These are phyloP conservation scores for Solanum etuberosum DNA, from an alignment of 257 asterid species.

Conservation along the genomic window DNA sequence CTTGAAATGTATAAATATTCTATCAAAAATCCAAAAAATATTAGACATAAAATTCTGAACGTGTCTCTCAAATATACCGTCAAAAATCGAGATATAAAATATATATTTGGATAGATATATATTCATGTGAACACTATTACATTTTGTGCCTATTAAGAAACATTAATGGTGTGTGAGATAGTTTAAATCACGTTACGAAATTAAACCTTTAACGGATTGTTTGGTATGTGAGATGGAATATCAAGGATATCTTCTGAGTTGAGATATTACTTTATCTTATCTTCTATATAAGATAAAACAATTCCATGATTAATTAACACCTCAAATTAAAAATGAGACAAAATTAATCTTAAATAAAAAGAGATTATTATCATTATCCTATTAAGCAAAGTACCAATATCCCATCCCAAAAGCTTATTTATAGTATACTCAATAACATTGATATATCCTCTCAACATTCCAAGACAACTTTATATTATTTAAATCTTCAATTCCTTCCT, in stretches of 20 bases:
- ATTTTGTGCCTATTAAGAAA: background rate
- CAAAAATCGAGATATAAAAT: background rate
- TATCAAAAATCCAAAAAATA: background rate
- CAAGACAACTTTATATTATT: background rate
- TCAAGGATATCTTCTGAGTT: background rate
- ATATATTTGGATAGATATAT: background rate
- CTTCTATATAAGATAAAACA: background rate
- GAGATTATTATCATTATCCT: background rate
- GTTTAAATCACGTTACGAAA: background rate
- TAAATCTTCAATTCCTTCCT: background rate
- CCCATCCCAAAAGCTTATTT: background rate
- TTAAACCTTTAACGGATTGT: background rate
- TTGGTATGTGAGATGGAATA: background rate
- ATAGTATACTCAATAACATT: background rate
- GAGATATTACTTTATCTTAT: background rate
- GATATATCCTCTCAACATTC: background rate
- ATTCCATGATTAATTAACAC: background rate
- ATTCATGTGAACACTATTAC: background rate
- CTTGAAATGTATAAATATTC: background rate
- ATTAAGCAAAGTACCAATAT: background rate
- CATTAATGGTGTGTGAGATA: background rate
- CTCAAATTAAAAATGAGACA: background rate
- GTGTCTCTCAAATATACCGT: rapidly evolving
- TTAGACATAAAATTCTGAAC: background rate
- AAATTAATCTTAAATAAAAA: background rate